A percentile compares a stretch with the other conserved stretches of the same genome.
phyloP scores from a whole-genome alignment of 2,329 filamentous ascomycete genomes.

The Aspergillus spinulosporus region DNA sequence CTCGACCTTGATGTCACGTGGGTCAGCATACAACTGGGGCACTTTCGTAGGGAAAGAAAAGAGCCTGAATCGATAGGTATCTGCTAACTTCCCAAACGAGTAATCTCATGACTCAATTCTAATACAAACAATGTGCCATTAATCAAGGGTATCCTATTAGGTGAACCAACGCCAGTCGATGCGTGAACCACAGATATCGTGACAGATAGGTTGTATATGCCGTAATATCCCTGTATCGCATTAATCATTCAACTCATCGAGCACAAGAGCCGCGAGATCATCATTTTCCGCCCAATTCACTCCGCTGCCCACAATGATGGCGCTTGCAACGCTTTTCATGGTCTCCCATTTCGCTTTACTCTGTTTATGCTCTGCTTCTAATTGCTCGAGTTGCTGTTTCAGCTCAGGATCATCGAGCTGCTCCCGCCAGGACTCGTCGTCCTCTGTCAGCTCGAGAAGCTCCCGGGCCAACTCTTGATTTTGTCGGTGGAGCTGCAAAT shows the following conservation, averaged over 20 bases:
- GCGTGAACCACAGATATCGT: not conserved
- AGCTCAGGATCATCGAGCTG: constrained; percentile 56
- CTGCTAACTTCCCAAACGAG: too few relatives aligned
- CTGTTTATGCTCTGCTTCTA: constrained; percentile 61
- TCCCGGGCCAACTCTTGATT: constrained; percentile 65
- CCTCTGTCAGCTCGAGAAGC: constrained; percentile 63
- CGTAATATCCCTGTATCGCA: constrained; percentile 1
- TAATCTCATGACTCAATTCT: not conserved
- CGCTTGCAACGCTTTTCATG: constrained; percentile 76
- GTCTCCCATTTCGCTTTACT: constrained; percentile 69
- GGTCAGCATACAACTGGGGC: constrained; percentile 11
- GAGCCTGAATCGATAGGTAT: not conserved
- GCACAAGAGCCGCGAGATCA: constrained; percentile 66
- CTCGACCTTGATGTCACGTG: constrained; percentile 27
- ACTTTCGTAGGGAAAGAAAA: not conserved
- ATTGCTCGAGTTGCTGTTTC: constrained; percentile 55
- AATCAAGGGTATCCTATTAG: constrained; percentile 5
- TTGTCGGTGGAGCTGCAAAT: constrained; percentile 55
- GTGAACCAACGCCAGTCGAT: constrained; percentile 16
- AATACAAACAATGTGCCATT: not conserved
- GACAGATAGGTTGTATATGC: not conserved
- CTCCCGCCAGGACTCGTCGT: constrained; percentile 54
- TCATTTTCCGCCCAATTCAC: constrained; percentile 76
- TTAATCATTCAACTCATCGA: constrained; percentile 63
- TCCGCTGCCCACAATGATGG: constrained; percentile 76